Base-by-base conservation (phyloP, 108 stramenopile genomes). In the Asterionellopsis glacialis region DNA sequence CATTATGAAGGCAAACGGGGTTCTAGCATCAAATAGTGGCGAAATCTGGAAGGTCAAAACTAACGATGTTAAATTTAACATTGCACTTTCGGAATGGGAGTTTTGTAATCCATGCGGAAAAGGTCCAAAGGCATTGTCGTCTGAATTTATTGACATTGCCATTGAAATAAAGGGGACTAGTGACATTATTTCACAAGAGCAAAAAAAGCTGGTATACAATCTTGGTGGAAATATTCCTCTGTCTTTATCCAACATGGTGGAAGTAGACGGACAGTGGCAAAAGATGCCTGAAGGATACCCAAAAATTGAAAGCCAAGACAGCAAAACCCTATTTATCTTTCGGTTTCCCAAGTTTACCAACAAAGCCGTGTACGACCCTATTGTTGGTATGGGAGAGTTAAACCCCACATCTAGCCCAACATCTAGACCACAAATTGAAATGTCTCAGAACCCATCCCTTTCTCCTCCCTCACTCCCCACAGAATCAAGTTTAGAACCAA, bases 271-370 rank as follows among this genome's bases (percentile, higher is more conserved):
- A 22, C 27, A 23, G 13, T 22, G 45, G 4, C 41, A 54, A 24
- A 45, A 59, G 0, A 61, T 69, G 68, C 68, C 68, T 28, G 49
- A 42, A 25, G 68, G 68, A 45, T 69, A 58, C 55, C 68, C 68
- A 12, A 52, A 52, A 5, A 27, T 52, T 0, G 51, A 26, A 14
- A 52, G 18, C 51, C 24, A 21, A 14, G 21, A n/a, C 51, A 27
- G 18, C 51, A 52, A 52, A 27, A 52, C 51, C 18, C 18, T 52
- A 1, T 52, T 52, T 19, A 27, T 52, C 2, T 52, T 52, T 52
- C 51, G 51, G 3, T 52, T 52, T 27, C 51, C 38, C 40, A 43
- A 45, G 42, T 41, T 39, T 21, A 57, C 42, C n/a, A 42, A 58
- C 5, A 57, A 55, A 22, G 13, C 24, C 13, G 63, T 16, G 2